Evolutionary conservation across 164 flowering plant genomes (phyloP).

Genomic region (Chimonanthus salicifolius): DNA sequence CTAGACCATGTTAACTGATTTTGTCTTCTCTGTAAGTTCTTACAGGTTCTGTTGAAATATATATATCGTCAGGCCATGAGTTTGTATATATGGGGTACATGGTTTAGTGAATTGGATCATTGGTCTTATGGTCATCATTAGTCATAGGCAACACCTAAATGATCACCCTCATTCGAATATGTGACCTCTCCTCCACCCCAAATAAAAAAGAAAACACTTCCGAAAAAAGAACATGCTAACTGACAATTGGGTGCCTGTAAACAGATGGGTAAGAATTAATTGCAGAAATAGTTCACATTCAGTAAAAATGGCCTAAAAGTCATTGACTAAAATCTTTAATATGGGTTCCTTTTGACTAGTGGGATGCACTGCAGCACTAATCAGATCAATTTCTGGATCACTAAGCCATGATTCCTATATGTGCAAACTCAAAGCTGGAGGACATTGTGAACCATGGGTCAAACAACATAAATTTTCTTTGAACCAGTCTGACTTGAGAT

Average conservation of each 20-base stretch:
- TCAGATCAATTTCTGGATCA: neutral
- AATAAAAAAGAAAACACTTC: no score
- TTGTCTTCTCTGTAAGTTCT: conserved; percentile 2
- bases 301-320: neutral
- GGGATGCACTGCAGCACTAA: neutral
- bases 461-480: neutral
- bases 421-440: neutral
- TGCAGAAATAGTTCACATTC: neutral
- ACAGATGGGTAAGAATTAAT: neutral
- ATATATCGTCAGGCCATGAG: neutral
- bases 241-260: neutral
- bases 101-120: neutral
- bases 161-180: neutral
- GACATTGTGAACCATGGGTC: neutral
- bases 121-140: neutral
- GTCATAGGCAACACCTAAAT: neutral
- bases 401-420: neutral
- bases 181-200: no score
- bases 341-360: neutral
- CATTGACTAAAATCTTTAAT: neutral
- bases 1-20: neutral
- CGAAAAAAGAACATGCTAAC: neutral
- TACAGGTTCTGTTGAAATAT: neutral
- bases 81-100: neutral
- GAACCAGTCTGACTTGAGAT: conserved; percentile 1